A percentile compares a stretch with the other conserved stretches of the same genome.
Evolutionary conservation across 129 eudicot species (phyloP).

Genomic region (Apium graveolens): DNA sequence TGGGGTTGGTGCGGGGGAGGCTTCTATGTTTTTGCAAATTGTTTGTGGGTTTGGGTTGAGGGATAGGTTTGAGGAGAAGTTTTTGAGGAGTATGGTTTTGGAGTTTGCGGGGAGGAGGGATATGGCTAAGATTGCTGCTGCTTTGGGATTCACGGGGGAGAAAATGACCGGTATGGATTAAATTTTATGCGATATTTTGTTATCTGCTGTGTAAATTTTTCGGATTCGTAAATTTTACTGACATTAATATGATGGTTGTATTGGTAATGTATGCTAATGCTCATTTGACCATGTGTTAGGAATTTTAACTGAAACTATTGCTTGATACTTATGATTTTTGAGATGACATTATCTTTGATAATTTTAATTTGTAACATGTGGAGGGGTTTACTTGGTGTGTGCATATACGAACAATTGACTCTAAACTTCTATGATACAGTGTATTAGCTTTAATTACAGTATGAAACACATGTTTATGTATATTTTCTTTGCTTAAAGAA

Average conservation of each 20-base stretch:
- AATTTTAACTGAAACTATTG: neutral
- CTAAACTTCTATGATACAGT: neutral
- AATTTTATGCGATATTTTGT: neutral
- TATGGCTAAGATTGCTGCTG: conserved; percentile 43
- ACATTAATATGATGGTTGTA: neutral
- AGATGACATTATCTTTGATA: neutral
- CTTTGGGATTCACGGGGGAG: conserved; percentile 31
- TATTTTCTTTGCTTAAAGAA: neutral
- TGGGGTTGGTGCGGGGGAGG: conserved; percentile 47
- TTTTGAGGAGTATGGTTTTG: conserved; percentile 37
- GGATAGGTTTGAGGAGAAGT: conserved; percentile 30
- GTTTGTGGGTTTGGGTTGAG: conserved; percentile 50
- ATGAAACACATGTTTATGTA: neutral
- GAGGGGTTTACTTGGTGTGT: neutral
- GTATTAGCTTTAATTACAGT: neutral
- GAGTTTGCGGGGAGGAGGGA: conserved; percentile 46
- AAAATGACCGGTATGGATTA: conserved; percentile 37
- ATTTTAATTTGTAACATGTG: neutral
- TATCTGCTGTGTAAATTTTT: neutral
- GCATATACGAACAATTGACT: neutral
- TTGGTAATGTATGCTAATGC: neutral
- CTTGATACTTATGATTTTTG: neutral
- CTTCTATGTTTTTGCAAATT: conserved; percentile 42
- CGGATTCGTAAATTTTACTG: neutral
- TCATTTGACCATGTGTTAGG: neutral